Conservation (phyloP, 73 alveolate genomes). For the Durusdinium trenchii region DNA sequence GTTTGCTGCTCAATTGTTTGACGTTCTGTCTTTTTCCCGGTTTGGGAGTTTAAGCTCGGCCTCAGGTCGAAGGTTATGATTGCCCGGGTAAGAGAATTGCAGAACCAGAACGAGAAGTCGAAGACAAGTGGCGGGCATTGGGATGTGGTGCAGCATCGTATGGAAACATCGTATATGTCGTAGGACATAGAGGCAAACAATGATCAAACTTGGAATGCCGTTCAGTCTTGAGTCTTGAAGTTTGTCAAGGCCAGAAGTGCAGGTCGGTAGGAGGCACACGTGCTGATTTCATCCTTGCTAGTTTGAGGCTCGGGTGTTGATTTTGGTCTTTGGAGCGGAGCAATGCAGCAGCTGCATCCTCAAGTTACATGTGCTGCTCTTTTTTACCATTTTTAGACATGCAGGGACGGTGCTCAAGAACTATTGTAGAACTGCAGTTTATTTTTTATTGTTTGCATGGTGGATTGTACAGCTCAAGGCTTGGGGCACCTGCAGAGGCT, state of each 20-base stretch:
- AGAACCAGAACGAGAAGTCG: slow-evolving; percentile 86
- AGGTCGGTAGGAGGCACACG: too few species aligned
- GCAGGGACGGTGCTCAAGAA: too few species aligned
- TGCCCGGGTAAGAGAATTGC: slow-evolving; percentile 85
- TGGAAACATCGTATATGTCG: neutral
- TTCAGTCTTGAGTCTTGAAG: neutral
- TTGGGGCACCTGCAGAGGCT: slow-evolving; percentile 74
- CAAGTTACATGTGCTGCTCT: neutral
- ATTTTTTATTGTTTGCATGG: too few species aligned
- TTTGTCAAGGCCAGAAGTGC: neutral
- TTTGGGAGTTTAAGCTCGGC: too few species aligned
- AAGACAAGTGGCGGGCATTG: slow-evolving; percentile 43
- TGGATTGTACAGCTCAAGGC: slow-evolving; percentile 35
- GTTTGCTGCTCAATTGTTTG: neutral
- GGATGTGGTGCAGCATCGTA: neutral
- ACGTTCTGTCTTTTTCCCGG: neutral
- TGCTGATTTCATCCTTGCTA: neutral
- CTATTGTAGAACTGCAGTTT: too few species aligned
- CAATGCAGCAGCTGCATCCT: slow-evolving; percentile 11
- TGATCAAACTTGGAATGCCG: neutral
- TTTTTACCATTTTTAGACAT: too few species aligned
- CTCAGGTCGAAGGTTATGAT: slow-evolving; percentile 92
- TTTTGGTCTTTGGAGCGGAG: slow-evolving; percentile 58
- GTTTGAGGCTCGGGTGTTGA: slow-evolving; percentile 34
- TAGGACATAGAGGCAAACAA: neutral